phyloP scores from a whole-genome alignment of 345 rosid genomes.

The Bruguiera gymnorhiza region DNA sequence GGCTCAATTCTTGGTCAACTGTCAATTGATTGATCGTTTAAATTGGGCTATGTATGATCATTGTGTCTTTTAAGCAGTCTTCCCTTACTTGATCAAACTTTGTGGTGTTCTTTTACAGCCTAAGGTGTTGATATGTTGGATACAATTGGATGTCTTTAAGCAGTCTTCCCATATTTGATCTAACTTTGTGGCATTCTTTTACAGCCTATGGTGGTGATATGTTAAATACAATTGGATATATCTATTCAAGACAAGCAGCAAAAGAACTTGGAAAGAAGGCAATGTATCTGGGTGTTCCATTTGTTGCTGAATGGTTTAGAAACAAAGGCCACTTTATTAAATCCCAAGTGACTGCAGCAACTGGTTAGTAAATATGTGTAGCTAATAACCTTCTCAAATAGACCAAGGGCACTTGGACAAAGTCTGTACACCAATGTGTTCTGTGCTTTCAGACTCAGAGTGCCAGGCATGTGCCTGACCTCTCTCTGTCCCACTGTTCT shows the following conservation, averaged over 20 bases:
- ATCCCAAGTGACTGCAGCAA: slow-evolving; percentile 97
- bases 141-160: slow-evolving; percentile 58
- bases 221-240: slow-evolving; percentile 92
- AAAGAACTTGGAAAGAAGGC: slow-evolving; percentile 97
- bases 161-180: neutral
- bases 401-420: slow-evolving; percentile 4
- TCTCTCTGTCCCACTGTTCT: neutral
- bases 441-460: neutral
- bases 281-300: slow-evolving; percentile 78
- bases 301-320: slow-evolving; percentile 97
- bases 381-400: slow-evolving; percentile 9
- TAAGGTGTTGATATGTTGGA: slow-evolving; percentile 93
- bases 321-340: slow-evolving; percentile 89
- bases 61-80: slow-evolving; percentile 1
- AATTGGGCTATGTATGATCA: neutral
- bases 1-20: neutral
- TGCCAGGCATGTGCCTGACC: neutral
- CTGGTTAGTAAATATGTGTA: slow-evolving; percentile 52
- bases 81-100: neutral
- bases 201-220: slow-evolving; percentile 94
- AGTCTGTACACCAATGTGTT: too few species aligned
- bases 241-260: slow-evolving; percentile 89
- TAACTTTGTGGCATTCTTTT: slow-evolving; percentile 13
- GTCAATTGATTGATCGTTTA: neutral
- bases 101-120: slow-evolving; percentile 47